Evolutionary conservation across 441 rosid genomes (phyloP).

Genomic region (Adansonia madagascariensis): DNA sequence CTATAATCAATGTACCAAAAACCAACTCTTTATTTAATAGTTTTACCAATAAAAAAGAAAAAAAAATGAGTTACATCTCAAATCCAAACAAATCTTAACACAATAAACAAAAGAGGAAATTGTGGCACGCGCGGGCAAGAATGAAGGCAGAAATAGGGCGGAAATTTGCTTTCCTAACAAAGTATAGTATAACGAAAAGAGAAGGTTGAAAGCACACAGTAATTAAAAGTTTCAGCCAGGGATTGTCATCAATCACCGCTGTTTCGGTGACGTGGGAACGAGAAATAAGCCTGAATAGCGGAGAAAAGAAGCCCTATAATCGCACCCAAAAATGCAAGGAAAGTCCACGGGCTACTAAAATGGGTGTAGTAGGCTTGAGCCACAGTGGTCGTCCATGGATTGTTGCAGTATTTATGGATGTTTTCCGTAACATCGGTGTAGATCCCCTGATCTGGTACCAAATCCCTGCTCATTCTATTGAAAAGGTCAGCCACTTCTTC

Average conservation of each 20-base stretch:
- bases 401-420: constrained; percentile 23
- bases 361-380: constrained; percentile 9
- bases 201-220: not conserved
- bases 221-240: not conserved
- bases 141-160: not conserved
- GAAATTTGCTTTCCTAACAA: no score
- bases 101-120: not conserved
- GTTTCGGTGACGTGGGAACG: not conserved
- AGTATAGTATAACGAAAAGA: no score
- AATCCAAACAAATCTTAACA: not conserved
- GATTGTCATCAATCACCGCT: not conserved
- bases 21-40: no score
- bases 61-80: not conserved
- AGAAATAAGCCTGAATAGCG: constrained; percentile 18
- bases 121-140: not conserved
- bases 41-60: no score
- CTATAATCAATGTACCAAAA: no score
- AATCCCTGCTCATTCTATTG: constrained; percentile 20
- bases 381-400: not conserved
- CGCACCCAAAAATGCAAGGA: constrained; percentile 28
- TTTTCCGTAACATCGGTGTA: not conserved
- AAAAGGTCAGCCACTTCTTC: constrained; percentile 31
- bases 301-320: not conserved
- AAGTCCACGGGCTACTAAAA: constrained; percentile 31
- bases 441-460: not conserved